Percentiles rank a stretch among this genome's conserved stretches.
Conservation (phyloP, 2,329 filamentous ascomycete genomes). For the Talaromyces sp. region DNA sequence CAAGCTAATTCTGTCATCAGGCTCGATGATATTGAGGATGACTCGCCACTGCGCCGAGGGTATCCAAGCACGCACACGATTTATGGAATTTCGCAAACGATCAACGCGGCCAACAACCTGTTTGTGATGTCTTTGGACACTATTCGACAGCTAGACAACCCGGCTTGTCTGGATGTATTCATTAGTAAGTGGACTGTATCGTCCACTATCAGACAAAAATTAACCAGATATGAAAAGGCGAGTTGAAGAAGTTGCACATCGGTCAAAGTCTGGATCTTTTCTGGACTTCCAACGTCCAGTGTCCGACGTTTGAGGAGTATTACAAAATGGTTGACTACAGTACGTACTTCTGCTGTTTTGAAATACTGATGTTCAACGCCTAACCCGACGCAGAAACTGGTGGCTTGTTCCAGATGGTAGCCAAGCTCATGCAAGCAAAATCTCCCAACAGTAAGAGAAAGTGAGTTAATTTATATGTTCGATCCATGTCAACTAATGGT, state of each 20-base stretch:
- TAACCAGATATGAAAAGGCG: slow-evolving; percentile 17
- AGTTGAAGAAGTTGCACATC: slow-evolving; percentile 32
- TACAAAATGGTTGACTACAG: slow-evolving; percentile 20
- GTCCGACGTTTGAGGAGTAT: slow-evolving; percentile 19
- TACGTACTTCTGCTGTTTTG: neutral
- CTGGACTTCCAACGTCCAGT: slow-evolving; percentile 12
- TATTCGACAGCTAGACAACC: slow-evolving; percentile 24
- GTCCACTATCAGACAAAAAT: neutral
- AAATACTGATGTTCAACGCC: neutral
- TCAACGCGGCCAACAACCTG: slow-evolving; percentile 42
- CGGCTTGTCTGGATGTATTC: slow-evolving; percentile 29
- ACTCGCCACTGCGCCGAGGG: slow-evolving; percentile 36
- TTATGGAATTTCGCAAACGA: slow-evolving; percentile 39
- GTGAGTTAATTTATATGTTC: neutral
- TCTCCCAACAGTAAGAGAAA: neutral
- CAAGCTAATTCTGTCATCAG: slow-evolving; percentile 8
- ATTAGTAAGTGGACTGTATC: neutral
- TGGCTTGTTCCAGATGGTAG: slow-evolving; percentile 16
- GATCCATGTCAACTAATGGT: neutral
- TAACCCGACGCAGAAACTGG: slow-evolving; percentile 13
- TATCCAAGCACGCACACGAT: slow-evolving; percentile 38
- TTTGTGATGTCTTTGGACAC: slow-evolving; percentile 34
- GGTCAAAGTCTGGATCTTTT: slow-evolving; percentile 25
- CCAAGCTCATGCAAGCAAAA: slow-evolving; percentile 13
- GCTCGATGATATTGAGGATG: slow-evolving; percentile 43